These are phyloP conservation scores for Picea abies DNA, from an alignment of 83 land plant genomes.

Conservation along the genomic window DNA sequence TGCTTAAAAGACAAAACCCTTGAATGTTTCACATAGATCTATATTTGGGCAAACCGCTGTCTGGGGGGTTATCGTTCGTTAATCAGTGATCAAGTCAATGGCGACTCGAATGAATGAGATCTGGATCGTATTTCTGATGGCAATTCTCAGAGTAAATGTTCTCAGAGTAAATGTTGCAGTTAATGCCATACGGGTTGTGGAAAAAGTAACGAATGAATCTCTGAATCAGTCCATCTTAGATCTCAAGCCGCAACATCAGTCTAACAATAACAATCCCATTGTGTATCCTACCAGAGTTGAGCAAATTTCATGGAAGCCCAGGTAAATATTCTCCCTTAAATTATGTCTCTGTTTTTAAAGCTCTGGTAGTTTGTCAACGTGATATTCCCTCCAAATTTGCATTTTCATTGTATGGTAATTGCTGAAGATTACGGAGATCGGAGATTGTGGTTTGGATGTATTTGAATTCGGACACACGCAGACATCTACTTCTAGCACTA, in stretches of 20 bases:
- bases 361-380: too few relatives aligned
- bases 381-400: background rate
- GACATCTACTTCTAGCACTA: too few relatives aligned
- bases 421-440: background rate
- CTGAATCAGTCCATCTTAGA: background rate
- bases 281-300: conserved; percentile 46
- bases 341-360: background rate
- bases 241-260: background rate
- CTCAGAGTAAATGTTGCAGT: background rate
- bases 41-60: too few relatives aligned
- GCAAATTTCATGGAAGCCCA: conserved; percentile 65
- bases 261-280: background rate
- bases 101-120: background rate
- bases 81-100: background rate
- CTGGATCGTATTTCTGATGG: background rate
- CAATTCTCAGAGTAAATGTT: background rate
- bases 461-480: background rate
- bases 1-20: too few relatives aligned
- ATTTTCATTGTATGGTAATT: background rate
- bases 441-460: background rate
- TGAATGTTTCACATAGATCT: too few relatives aligned
- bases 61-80: too few relatives aligned
- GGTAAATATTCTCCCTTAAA: conserved; percentile 24
- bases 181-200: background rate
- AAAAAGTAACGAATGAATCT: background rate